phyloP scores from a whole-genome alignment of 2,329 filamentous ascomycete genomes.

The Seiridium cupressi region DNA sequence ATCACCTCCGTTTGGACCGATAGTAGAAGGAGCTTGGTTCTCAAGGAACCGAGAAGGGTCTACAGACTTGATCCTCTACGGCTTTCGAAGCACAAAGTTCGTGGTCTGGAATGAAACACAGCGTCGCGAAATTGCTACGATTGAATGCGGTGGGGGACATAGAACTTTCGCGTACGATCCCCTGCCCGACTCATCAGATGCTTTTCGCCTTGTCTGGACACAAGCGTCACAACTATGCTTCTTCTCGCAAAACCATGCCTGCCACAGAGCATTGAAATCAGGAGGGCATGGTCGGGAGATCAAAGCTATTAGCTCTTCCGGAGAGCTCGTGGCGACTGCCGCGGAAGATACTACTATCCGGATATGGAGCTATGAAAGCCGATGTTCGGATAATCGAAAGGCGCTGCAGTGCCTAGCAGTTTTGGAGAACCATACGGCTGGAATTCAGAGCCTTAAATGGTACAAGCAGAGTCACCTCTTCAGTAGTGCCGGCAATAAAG shows the following conservation, averaged over 20 bases:
- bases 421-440: slow-evolving; percentile 76
- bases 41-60: slow-evolving; percentile 23
- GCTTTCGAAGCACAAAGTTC: slow-evolving; percentile 79
- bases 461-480: slow-evolving; percentile 71
- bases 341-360: slow-evolving; percentile 75
- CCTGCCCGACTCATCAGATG: slow-evolving; percentile 23
- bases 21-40: slow-evolving; percentile 73
- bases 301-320: slow-evolving; percentile 44
- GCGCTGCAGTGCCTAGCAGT: slow-evolving; percentile 54
- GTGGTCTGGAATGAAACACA: slow-evolving; percentile 76
- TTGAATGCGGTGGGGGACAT: slow-evolving; percentile 85
- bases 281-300: slow-evolving; percentile 90
- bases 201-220: slow-evolving; percentile 67
- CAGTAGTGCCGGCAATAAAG: slow-evolving; percentile 83
- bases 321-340: slow-evolving; percentile 57
- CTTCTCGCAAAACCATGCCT: slow-evolving; percentile 37
- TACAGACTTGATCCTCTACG: slow-evolving; percentile 68
- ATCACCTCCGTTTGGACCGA: slow-evolving; percentile 68
- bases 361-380: slow-evolving; percentile 56
- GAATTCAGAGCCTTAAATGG: slow-evolving; percentile 81
- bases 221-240: slow-evolving; percentile 57
- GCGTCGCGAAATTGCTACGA: slow-evolving; percentile 65
- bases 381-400: background rate
- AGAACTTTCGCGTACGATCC: slow-evolving; percentile 62
- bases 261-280: slow-evolving; percentile 52